phyloP scores from a whole-genome alignment of 2,329 filamentous ascomycete genomes.

The Colletotrichum paranaense region DNA sequence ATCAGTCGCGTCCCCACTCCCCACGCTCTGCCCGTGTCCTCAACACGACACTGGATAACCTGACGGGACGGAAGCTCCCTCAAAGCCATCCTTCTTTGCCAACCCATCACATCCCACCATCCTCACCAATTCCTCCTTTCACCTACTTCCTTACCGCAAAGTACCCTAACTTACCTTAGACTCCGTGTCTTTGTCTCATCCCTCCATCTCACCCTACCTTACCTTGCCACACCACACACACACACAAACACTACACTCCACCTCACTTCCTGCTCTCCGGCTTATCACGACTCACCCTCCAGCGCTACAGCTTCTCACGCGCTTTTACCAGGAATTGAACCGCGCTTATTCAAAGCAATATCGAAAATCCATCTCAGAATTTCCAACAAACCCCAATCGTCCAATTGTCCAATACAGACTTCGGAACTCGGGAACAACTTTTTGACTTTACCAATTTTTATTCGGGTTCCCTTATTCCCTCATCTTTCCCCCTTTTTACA shows the following conservation, averaged over 20 bases:
- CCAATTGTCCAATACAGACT: not conserved
- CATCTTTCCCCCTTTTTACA: constrained; percentile 4
- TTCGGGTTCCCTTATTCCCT: constrained; percentile 8
- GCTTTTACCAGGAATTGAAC: not conserved
- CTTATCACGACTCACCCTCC: not conserved
- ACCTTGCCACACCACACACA: not conserved
- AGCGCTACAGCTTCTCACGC: not conserved
- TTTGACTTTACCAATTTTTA: constrained; percentile 28
- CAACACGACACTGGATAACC: constrained; percentile 20
- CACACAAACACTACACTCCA: not conserved
- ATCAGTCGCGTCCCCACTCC: constrained; percentile 31
- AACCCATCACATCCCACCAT: not conserved
- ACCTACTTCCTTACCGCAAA: not conserved
- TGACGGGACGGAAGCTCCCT: constrained; percentile 25
- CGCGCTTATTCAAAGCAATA: not conserved
- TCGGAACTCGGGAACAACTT: constrained; percentile 8
- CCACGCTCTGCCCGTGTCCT: constrained; percentile 9
- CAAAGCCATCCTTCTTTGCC: not conserved
- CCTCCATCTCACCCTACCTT: constrained; percentile 6
- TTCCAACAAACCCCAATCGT: not conserved
- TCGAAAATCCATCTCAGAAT: not conserved
- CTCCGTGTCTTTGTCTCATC: constrained; percentile 17
- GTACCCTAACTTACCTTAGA: not conserved
- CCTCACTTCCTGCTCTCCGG: not conserved
- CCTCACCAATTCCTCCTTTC: constrained; percentile 6